Percentiles rank a stretch among this genome's conserved stretches.
These are phyloP conservation scores for Coemansia sp. DNA, from an alignment of 192 early-diverging fungal species.

Conservation along the genomic window DNA sequence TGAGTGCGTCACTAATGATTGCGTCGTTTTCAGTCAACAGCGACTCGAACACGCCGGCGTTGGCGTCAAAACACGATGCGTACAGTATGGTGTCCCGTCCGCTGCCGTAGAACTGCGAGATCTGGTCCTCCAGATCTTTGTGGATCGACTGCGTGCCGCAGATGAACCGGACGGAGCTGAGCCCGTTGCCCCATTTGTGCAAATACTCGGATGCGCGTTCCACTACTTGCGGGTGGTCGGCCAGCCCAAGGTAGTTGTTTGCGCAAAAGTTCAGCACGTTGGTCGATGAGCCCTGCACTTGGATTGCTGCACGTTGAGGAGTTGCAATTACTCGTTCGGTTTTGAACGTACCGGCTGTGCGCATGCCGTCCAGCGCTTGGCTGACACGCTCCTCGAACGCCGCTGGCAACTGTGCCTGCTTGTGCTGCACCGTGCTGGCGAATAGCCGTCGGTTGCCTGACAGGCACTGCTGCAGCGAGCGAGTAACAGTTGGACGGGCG, in stretches of 20 bases:
- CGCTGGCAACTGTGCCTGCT: slow-evolving; percentile 23
- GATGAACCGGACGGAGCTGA: slow-evolving; percentile 71
- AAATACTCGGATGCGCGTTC: slow-evolving; percentile 56
- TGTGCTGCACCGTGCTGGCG: slow-evolving; percentile 2
- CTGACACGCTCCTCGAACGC: slow-evolving; percentile 47
- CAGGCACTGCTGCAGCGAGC: not conserved
- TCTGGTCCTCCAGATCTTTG: slow-evolving; percentile 62
- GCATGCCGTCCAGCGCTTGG: slow-evolving; percentile 57
- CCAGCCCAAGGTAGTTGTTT: slow-evolving; percentile 71
- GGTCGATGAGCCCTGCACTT: slow-evolving; percentile 43
- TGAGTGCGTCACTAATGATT: slow-evolving; percentile 59
- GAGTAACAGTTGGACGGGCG: not conserved
- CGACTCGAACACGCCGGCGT: slow-evolving; percentile 68
- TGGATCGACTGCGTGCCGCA: slow-evolving; percentile 72
- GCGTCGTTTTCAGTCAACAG: slow-evolving; percentile 61
- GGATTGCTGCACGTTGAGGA: slow-evolving; percentile 58
- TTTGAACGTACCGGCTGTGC: slow-evolving; percentile 66
- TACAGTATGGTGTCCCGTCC: slow-evolving; percentile 64
- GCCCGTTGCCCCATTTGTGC: slow-evolving; percentile 61
- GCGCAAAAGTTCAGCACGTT: slow-evolving; percentile 68
- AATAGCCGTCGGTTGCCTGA: slow-evolving; percentile 10
- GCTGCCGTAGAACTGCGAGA: slow-evolving; percentile 59
- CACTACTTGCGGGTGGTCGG: slow-evolving; percentile 60
- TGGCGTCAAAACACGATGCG: slow-evolving; percentile 71
- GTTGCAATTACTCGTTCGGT: slow-evolving; percentile 64